Conservation (phyloP, 352 stramenopile species). For the Pythium graminicola region DNA sequence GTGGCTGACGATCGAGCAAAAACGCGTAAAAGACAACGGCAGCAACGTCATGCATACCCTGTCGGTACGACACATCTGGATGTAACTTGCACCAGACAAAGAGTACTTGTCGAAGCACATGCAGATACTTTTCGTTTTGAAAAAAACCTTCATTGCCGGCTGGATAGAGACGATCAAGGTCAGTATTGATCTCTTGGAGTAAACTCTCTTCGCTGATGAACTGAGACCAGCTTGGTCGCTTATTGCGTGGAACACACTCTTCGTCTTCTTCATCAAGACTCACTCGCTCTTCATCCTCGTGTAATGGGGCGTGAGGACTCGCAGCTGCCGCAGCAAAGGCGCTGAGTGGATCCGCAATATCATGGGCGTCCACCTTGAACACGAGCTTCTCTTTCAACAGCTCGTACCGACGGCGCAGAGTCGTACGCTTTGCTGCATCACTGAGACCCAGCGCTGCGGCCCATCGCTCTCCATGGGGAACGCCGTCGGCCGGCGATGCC, state of each 20-base stretch:
- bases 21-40: conserved; percentile 76
- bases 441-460: conserved; percentile 25
- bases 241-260: background rate
- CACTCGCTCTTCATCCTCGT: background rate
- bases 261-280: conserved; percentile 19
- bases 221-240: conserved; percentile 39
- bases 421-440: conserved; percentile 11
- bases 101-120: conserved; percentile 61
- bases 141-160: conserved; percentile 71
- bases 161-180: conserved; percentile 69
- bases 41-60: conserved; percentile 81
- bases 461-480: conserved; percentile 29
- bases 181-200: conserved; percentile 77
- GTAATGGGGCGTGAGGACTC: background rate
- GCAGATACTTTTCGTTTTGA: conserved; percentile 58
- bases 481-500: background rate
- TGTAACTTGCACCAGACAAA: conserved; percentile 83
- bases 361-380: conserved; percentile 53
- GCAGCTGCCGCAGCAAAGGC: conserved; percentile 21
- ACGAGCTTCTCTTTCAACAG: conserved; percentile 53
- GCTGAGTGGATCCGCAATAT: conserved; percentile 41
- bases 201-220: conserved; percentile 66
- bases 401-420: conserved; percentile 41
- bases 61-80: conserved; percentile 72
- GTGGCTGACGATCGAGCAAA: conserved; percentile 19